Evolutionary conservation across 257 asterid genomes (phyloP).

Genomic region (Fraxinus americana): DNA sequence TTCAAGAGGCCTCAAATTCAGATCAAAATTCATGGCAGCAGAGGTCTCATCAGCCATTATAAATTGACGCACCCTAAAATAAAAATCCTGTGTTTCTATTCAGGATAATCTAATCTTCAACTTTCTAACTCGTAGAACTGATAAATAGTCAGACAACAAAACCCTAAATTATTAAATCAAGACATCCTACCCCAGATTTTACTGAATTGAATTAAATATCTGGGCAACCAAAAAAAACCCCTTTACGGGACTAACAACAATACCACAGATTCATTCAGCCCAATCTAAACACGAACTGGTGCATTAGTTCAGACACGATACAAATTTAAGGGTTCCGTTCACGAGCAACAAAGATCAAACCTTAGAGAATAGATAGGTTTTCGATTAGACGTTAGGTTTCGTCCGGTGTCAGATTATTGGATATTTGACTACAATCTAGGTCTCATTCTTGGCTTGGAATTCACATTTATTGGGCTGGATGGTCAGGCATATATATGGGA

Average conservation of each 20-base stretch:
- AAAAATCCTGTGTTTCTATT: background rate
- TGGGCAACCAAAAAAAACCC: background rate
- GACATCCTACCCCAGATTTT: slow-evolving; percentile 7
- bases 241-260: background rate
- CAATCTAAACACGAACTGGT: background rate
- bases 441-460: background rate
- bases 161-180: slow-evolving; percentile 18
- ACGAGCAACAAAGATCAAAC: too few species aligned
- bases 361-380: background rate
- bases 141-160: background rate
- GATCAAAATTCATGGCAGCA: slow-evolving; percentile 81
- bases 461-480: background rate
- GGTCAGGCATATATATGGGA: too few species aligned
- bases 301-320: background rate
- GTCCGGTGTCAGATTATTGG: background rate
- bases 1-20: slow-evolving; percentile 83
- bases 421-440: too few species aligned
- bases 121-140: background rate
- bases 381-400: background rate
- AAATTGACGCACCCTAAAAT: slow-evolving; percentile 18
- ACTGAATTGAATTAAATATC: background rate
- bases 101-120: background rate
- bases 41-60: slow-evolving; percentile 69
- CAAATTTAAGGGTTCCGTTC: background rate
- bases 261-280: background rate